phyloP scores from a whole-genome alignment of 1,284 basidiomycete species.

The Trametes versicolor region DNA sequence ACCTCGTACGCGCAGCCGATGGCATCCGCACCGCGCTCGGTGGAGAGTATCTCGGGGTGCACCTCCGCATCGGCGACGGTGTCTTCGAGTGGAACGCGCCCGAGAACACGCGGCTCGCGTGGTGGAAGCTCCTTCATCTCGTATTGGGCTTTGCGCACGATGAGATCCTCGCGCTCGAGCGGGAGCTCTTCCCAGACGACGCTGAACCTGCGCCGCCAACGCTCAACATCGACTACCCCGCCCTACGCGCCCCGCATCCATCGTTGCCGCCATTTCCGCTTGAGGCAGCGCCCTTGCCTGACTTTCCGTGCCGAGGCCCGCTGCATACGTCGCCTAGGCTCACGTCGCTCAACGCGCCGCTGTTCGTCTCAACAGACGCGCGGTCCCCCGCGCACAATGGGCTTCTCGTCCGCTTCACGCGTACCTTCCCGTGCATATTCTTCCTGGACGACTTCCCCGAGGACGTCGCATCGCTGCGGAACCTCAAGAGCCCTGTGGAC shows the following conservation, averaged over 20 bases:
- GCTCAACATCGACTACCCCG: constrained; percentile 30
- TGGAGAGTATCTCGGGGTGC: constrained; percentile 66
- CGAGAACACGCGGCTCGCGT: constrained; percentile 56
- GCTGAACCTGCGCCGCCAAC: constrained; percentile 28
- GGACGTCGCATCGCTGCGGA: constrained; percentile 48
- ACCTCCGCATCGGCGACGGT: constrained; percentile 75
- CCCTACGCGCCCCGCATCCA: constrained; percentile 38
- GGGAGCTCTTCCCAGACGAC: constrained; percentile 33
- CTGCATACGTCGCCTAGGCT: constrained; percentile 48
- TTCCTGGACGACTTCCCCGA: constrained; percentile 65
- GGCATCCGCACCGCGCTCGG: constrained; percentile 57
- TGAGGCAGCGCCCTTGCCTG: constrained; percentile 29
- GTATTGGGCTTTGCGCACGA: constrained; percentile 51
- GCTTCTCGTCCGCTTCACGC: constrained; percentile 57
- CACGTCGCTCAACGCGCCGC: constrained; percentile 61
- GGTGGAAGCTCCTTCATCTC: constrained; percentile 64
- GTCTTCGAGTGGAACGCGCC: constrained; percentile 57
- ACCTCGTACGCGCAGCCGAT: constrained; percentile 53
- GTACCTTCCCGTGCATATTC: constrained; percentile 77
- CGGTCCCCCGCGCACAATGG: constrained; percentile 55
- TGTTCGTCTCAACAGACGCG: constrained; percentile 80
- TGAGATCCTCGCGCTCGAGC: constrained; percentile 53
- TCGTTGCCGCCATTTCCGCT: constrained; percentile 37
- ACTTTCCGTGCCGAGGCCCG: constrained; percentile 46
- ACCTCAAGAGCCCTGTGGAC: constrained; percentile 61